Base-by-base conservation (phyloP, 225 moss, liverwort and hornwort species). In the Rhytidiadelphus loreus region DNA sequence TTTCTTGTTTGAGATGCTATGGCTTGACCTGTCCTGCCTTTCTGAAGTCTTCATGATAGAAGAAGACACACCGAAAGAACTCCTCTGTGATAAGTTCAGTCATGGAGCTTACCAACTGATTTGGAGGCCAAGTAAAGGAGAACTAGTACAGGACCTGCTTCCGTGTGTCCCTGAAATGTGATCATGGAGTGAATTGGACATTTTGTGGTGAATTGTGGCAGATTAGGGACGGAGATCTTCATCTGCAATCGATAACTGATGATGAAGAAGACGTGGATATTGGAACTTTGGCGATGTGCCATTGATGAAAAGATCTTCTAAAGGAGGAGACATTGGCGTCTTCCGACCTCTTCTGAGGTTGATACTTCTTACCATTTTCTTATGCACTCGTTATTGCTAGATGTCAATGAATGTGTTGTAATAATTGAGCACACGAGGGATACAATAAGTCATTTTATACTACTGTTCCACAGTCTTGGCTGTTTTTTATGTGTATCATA, bases 291-390 rank as follows among this genome's bases (percentile, higher is more conserved):
- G 86, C 39, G 62, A 39, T 87, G 80, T 79, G 90, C 70, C 20
- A 70, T 87, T 83, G 90, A 86, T 88, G 86, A 90, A 52, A 63
- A 82, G 80, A 63, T 79, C 66, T 66, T 88, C 66, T 87, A 58
- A 68, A 84, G 78, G 69, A 78, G 59, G 79, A 85, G 82, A 83
- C 82, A 37, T 89, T 59, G 53, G 65, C 65, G 83, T 58, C 72
- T 75, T 81, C 46, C 30, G 60, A 59, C 81, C 58, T 87, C 79
- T 85, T 87, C 70, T 70, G 87, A 92, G 92, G 92, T 88, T 79
- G 65, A 50, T 68, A 50, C 76, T 79, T 83, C 73, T 46, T 21
- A 53, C 64, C 58, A 20, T 72, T 78, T 23, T 89, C 83, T 73
- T 59, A 23, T 66, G 78, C 44, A 39, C 41, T 63, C 62, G 80